Evolutionary conservation across 441 rosid species (phyloP).

Genomic region (Gossypium schwendimanii): DNA sequence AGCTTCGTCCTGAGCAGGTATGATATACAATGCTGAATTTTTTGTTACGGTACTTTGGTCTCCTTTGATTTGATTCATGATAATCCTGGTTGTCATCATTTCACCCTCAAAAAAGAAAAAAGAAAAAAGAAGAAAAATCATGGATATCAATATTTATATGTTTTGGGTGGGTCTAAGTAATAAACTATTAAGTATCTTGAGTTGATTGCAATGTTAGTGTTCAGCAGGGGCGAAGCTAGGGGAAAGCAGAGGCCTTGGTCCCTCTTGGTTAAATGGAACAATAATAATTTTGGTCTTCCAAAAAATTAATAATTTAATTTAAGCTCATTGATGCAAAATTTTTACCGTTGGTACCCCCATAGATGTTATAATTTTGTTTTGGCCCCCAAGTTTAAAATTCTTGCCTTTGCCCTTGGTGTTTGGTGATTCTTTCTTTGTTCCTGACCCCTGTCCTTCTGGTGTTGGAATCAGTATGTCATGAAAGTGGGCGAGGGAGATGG

Average conservation of each 20-base stretch:
- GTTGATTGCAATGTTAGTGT: not conserved
- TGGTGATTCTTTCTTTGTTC: not conserved
- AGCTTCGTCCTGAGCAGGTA: slow-evolving; percentile 26
- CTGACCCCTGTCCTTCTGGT: not conserved
- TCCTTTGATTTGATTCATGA: not conserved
- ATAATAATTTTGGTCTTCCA: too few relatives aligned
- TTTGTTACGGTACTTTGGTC: not conserved
- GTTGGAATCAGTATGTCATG: slow-evolving; percentile 48
- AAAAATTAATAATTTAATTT: too few relatives aligned
- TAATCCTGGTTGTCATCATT: not conserved
- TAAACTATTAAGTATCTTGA: not conserved
- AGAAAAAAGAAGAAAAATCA: too few relatives aligned
- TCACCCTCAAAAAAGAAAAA: not conserved
- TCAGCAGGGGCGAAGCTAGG: too few relatives aligned
- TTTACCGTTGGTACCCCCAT: too few relatives aligned
- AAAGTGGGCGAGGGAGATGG: slow-evolving; percentile 63
- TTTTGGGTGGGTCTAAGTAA: not conserved
- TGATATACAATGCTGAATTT: not conserved
- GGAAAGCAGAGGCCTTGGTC: too few relatives aligned
- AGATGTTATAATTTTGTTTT: too few relatives aligned
- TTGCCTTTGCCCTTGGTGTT: not conserved
- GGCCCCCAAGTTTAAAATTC: too few relatives aligned
- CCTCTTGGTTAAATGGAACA: too few relatives aligned
- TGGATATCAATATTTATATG: not conserved
- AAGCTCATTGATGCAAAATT: too few relatives aligned